A percentile compares a stretch with the other conserved stretches of the same genome.
Evolutionary conservation across 2,329 filamentous ascomycete species (phyloP).

Genomic region (Cadophora gregata): DNA sequence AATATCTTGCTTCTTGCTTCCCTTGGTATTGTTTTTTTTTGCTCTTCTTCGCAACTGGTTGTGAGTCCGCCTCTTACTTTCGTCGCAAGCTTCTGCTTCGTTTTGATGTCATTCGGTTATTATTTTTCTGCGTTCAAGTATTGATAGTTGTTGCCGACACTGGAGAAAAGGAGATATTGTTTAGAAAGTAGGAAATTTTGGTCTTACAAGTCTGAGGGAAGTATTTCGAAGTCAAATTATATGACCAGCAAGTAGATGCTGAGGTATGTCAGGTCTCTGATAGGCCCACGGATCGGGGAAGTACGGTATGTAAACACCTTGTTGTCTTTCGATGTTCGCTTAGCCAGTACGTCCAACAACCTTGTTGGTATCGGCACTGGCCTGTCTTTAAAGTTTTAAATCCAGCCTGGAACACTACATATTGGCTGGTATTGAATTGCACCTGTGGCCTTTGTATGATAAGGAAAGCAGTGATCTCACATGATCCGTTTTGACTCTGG

Average conservation of each 20-base stretch:
- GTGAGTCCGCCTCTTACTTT: background rate
- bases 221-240: too few species aligned
- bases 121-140: background rate
- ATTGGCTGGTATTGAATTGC: too few species aligned
- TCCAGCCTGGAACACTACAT: too few species aligned
- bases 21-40: background rate
- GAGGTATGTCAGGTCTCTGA: background rate
- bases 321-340: constrained; percentile 2
- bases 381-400: too few species aligned
- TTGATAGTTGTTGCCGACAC: background rate
- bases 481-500: too few species aligned
- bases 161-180: background rate
- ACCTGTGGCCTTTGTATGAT: too few species aligned
- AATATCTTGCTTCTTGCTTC: background rate
- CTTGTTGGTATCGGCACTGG: constrained; percentile 5
- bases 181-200: too few species aligned
- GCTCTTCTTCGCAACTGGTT: background rate
- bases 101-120: constrained; percentile 8
- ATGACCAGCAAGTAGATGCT: background rate
- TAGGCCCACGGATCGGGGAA: background rate
- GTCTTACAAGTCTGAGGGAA: background rate
- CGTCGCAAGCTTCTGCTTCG: constrained; percentile 1
- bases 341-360: background rate
- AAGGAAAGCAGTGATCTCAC: too few species aligned
- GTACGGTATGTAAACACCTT: background rate